These are phyloP conservation scores for Pythium inflatum DNA, from an alignment of 352 stramenopile genomes.

Conservation along the genomic window DNA sequence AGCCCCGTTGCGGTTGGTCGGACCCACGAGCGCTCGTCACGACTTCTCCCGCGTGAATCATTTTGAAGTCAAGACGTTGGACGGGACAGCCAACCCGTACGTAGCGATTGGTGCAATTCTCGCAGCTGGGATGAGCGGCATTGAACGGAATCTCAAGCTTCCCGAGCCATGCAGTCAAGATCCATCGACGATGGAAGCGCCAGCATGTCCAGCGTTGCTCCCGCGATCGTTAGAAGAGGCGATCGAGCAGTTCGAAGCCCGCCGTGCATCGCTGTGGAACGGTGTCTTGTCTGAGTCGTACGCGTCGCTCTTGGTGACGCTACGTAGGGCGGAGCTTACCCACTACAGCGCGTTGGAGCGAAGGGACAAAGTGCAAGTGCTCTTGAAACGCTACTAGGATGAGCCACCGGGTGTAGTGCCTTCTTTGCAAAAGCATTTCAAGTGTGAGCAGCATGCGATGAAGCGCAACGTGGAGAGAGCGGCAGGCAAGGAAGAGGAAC, in stretches of 20 bases:
- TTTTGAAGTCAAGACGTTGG: slow-evolving; percentile 42
- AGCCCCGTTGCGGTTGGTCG: slow-evolving; percentile 34
- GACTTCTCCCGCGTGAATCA: slow-evolving; percentile 20
- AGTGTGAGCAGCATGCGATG: background rate
- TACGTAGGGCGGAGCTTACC: slow-evolving; percentile 28
- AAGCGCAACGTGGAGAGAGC: background rate
- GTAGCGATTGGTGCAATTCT: slow-evolving; percentile 36
- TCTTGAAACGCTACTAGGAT: slow-evolving; percentile 19
- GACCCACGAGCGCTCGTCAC: background rate
- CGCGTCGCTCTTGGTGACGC: slow-evolving; percentile 17
- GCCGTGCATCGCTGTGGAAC: slow-evolving; percentile 16
- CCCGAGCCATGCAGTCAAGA: slow-evolving; percentile 16
- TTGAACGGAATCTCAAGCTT: slow-evolving; percentile 9
- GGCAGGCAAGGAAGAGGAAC: background rate
- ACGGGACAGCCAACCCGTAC: slow-evolving; percentile 40
- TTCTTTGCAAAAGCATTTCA: background rate
- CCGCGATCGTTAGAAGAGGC: slow-evolving; percentile 31
- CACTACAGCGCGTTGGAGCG: slow-evolving; percentile 20
- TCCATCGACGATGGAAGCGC: slow-evolving; percentile 14
- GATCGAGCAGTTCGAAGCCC: slow-evolving; percentile 17
- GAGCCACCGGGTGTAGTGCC: background rate
- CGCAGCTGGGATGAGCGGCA: slow-evolving; percentile 30
- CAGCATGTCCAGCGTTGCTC: slow-evolving; percentile 19
- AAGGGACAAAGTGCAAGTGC: slow-evolving; percentile 3
- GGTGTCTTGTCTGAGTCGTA: slow-evolving; percentile 25